Evolutionary conservation across 164 flowering plant genomes (phyloP).

Genomic region (Taxillus chinensis): DNA sequence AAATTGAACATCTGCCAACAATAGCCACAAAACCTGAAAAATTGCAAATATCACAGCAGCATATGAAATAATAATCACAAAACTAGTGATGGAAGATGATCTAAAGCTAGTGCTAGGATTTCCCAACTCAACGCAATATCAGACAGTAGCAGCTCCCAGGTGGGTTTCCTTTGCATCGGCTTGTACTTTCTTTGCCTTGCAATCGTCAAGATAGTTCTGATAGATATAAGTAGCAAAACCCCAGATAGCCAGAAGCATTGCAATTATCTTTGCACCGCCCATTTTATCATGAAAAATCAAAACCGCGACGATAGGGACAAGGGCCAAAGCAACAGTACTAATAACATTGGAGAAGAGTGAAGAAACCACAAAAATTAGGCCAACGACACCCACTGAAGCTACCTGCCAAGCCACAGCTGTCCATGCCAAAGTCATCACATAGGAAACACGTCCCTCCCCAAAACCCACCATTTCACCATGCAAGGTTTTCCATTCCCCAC

Average conservation of each 20-base stretch:
- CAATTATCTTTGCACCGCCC: background rate
- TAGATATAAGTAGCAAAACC: background rate
- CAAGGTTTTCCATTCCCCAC: background rate
- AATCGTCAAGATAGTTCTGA: background rate
- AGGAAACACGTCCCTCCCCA: background rate
- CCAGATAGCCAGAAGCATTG: constrained; percentile 2
- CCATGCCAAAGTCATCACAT: background rate
- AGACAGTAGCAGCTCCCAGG: background rate
- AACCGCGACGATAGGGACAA: background rate
- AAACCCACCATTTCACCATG: background rate
- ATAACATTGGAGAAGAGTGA: constrained; percentile 2
- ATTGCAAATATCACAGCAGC: too few species aligned
- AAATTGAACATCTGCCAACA: too few species aligned
- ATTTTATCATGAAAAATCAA: background rate
- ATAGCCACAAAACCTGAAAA: too few species aligned
- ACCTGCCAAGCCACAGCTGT: constrained; percentile 5
- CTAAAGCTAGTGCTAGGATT: too few species aligned
- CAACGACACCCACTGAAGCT: background rate
- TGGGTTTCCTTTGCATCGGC: background rate
- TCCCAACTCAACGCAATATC: too few species aligned
- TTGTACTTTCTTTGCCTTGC: background rate
- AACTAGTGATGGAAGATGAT: too few species aligned
- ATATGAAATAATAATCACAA: too few species aligned
- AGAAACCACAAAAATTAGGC: background rate
- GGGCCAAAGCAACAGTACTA: constrained; percentile 1